Conservation (phyloP, 208 protist species). For the Crithidia expoeki region DNA sequence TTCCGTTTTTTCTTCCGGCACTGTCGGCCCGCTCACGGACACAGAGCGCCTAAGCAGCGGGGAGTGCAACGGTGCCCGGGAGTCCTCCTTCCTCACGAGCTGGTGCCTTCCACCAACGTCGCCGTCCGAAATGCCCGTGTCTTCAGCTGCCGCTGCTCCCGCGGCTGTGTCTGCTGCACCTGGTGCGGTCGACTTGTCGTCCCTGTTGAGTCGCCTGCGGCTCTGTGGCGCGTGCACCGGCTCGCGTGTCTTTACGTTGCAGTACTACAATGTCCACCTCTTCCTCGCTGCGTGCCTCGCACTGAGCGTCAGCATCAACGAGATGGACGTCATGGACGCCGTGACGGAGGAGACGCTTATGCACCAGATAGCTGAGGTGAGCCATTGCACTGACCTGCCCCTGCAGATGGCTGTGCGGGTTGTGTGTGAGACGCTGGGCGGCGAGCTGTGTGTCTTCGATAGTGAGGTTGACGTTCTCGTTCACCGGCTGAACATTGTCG, state of each 20-base stretch:
- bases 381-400: conserved; percentile 28
- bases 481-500: conserved; percentile 31
- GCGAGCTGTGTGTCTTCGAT: conserved; percentile 37
- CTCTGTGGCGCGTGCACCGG: conserved; percentile 33
- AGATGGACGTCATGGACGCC: conserved; percentile 18
- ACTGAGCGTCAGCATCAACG: conserved; percentile 48
- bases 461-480: conserved; percentile 33
- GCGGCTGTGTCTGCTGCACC: background rate
- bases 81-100: conserved; percentile 12
- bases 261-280: conserved; percentile 48
- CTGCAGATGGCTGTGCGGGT: conserved; percentile 39
- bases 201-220: conserved; percentile 8
- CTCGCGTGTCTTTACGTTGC: conserved; percentile 36
- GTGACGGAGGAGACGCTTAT: conserved; percentile 27
- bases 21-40: conserved; percentile 36
- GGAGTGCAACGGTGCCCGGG: background rate
- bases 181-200: conserved; percentile 6
- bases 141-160: background rate
- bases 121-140: background rate
- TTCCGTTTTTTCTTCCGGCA: conserved; percentile 17
- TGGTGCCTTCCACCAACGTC: conserved; percentile 21
- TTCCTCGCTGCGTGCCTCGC: conserved; percentile 44
- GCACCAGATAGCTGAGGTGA: conserved; percentile 23
- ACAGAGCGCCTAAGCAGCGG: conserved; percentile 14
- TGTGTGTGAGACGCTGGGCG: conserved; percentile 43